Conservation (phyloP, 2,329 filamentous ascomycete species). For the Diaporthe australafricana region DNA sequence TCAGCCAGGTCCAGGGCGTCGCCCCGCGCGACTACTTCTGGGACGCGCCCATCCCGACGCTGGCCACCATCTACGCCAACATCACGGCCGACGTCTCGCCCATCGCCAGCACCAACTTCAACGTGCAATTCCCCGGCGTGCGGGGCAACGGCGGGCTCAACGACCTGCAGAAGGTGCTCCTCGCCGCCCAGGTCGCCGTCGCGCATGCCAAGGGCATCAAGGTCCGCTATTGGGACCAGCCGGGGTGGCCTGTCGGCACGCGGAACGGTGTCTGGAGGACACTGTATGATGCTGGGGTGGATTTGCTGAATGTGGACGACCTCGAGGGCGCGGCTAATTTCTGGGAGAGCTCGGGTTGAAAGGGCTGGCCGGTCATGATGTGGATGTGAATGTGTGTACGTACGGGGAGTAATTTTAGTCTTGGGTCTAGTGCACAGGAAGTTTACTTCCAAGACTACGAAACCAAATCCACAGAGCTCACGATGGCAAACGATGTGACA, state of each 20-base stretch:
- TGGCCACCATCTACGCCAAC: constrained; percentile 40
- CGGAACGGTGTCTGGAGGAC: constrained; percentile 69
- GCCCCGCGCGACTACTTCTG: constrained; percentile 63
- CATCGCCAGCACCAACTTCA: constrained; percentile 49
- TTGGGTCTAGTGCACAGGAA: no score
- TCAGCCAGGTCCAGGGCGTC: constrained; percentile 65
- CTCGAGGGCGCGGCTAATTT: constrained; percentile 59
- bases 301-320: constrained; percentile 74
- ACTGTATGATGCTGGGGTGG: constrained; percentile 68
- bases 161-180: constrained; percentile 58
- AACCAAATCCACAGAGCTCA: background rate
- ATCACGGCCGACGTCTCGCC: constrained; percentile 43
- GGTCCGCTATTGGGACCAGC: constrained; percentile 73
- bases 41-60: constrained; percentile 41
- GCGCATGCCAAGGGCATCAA: constrained; percentile 69
- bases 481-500: no score
- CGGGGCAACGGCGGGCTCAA: constrained; percentile 49
- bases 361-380: no score
- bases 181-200: constrained; percentile 62
- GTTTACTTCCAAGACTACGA: no score
- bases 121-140: constrained; percentile 50
- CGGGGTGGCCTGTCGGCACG: constrained; percentile 68
- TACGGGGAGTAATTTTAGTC: background rate
- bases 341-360: constrained; percentile 38
- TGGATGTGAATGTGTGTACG: background rate